Percentiles rank a stretch among this genome's conserved stretches.
Conservation (phyloP, 2,329 filamentous ascomycete species). For the Arthrobotrys entomopaga region DNA sequence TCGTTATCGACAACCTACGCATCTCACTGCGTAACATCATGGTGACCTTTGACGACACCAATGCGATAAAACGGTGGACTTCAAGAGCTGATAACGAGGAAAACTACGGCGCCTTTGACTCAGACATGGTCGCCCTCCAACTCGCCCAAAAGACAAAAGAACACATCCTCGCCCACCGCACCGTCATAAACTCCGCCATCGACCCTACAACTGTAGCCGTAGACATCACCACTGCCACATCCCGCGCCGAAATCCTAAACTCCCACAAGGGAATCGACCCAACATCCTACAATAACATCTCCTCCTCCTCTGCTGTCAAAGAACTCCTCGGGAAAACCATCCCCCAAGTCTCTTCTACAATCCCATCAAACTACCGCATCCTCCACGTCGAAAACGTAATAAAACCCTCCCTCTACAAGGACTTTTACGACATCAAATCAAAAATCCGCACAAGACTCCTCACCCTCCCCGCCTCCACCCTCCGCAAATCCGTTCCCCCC, state of each 20-base stretch:
- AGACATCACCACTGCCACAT: conserved; percentile 16
- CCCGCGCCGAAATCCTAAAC: conserved; percentile 28
- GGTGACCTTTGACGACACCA: conserved; percentile 32
- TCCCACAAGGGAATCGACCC: conserved; percentile 54
- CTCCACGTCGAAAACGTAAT: conserved; percentile 63
- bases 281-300: conserved; percentile 52
- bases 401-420: conserved; percentile 60
- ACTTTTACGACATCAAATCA: conserved; percentile 60
- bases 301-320: conserved; percentile 59
- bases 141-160: conserved; percentile 41
- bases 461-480: conserved; percentile 28
- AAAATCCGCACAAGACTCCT: conserved; percentile 59
- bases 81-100: conserved; percentile 34
- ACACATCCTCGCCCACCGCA: conserved; percentile 50
- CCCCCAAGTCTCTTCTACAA: conserved; percentile 60
- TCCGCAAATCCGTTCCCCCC: conserved; percentile 54
- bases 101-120: conserved; percentile 39
- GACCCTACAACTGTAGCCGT: background rate
- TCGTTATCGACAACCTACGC: conserved; percentile 50
- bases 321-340: conserved; percentile 60
- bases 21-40: conserved; percentile 46
- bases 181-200: background rate
- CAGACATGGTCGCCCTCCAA: conserved; percentile 46
- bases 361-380: conserved; percentile 61
- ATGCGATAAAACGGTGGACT: conserved; percentile 25